Evolutionary conservation across 208 protist species (phyloP).

Genomic region (Paratrypanosoma confusum): DNA sequence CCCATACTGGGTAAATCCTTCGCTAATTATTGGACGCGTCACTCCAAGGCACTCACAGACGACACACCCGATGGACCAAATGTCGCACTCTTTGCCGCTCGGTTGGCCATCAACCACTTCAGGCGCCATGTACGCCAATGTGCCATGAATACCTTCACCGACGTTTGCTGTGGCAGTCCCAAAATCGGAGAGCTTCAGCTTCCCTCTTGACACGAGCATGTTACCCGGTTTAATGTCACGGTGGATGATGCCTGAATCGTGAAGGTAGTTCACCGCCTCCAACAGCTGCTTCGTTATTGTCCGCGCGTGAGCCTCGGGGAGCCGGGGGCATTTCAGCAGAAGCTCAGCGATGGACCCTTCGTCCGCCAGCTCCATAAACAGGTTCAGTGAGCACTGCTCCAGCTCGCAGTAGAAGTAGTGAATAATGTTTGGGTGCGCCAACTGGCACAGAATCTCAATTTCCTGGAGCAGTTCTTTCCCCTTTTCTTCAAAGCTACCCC

Average conservation of each 20-base stretch:
- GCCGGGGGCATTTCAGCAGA: slow-evolving; percentile 23
- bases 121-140: slow-evolving; percentile 36
- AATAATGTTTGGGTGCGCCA: slow-evolving; percentile 71
- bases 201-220: slow-evolving; percentile 57
- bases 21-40: slow-evolving; percentile 23
- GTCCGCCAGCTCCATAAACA: slow-evolving; percentile 74
- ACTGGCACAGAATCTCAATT: slow-evolving; percentile 49
- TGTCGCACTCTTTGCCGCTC: slow-evolving; percentile 45
- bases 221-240: slow-evolving; percentile 33
- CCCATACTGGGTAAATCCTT: no score
- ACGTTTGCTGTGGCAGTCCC: slow-evolving; percentile 44
- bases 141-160: slow-evolving; percentile 40
- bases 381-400: slow-evolving; percentile 34
- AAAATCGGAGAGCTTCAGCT: slow-evolving; percentile 73
- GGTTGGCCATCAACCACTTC: slow-evolving; percentile 30
- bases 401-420: slow-evolving; percentile 73
- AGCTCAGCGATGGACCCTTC: slow-evolving; percentile 48
- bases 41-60: slow-evolving; percentile 45
- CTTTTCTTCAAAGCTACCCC: slow-evolving; percentile 39
- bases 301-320: slow-evolving; percentile 34
- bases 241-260: slow-evolving; percentile 36
- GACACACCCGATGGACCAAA: slow-evolving; percentile 59
- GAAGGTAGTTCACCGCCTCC: slow-evolving; percentile 56
- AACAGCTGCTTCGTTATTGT: slow-evolving; percentile 58
- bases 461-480: slow-evolving; percentile 63